These are phyloP conservation scores for Neonectria hederae DNA, from an alignment of 2,329 filamentous ascomycete genomes.

Conservation along the genomic window DNA sequence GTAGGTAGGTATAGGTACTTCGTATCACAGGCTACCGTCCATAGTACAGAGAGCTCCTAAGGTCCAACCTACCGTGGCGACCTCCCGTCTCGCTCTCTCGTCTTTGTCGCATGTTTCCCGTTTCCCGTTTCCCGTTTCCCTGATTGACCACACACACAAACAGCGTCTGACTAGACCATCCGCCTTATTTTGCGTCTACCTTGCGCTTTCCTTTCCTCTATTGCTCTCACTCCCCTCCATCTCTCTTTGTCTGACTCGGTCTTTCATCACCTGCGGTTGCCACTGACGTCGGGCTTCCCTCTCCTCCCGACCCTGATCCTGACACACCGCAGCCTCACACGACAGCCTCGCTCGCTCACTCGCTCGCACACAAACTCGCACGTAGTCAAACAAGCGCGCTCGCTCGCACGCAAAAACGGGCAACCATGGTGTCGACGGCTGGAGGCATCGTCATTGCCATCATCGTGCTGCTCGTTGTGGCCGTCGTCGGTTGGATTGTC, in stretches of 20 bases:
- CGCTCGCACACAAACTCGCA: slow-evolving; percentile 2
- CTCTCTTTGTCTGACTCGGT: not conserved
- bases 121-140: slow-evolving; percentile 10
- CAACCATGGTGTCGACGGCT: slow-evolving; percentile 64
- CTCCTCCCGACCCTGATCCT: not conserved
- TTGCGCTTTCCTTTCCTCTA: not conserved
- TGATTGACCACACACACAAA: slow-evolving; percentile 1
- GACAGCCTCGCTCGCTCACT: not conserved
- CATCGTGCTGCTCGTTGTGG: slow-evolving; percentile 67
- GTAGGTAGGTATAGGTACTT: too few species aligned
- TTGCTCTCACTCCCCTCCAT: not conserved
- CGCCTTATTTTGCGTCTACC: not conserved
- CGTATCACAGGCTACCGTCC: not conserved
- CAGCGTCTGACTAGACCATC: not conserved
- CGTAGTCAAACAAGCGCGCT: not conserved
- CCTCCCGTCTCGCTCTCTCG: not conserved
- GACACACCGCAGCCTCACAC: not conserved
- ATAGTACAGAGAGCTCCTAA: not conserved
- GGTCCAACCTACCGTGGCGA: not conserved
- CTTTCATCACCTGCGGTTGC: not conserved
- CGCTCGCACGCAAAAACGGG: not conserved
- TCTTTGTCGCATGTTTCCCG: slow-evolving; percentile 15
- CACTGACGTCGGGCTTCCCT: not conserved
- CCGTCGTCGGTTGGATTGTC: slow-evolving; percentile 71
- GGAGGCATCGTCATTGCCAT: slow-evolving; percentile 79